Evolutionary conservation across 345 rosid species (phyloP), one percentile per base, ranked within the genome.

Genomic region (Excoecaria cochinchinensis): DNA sequence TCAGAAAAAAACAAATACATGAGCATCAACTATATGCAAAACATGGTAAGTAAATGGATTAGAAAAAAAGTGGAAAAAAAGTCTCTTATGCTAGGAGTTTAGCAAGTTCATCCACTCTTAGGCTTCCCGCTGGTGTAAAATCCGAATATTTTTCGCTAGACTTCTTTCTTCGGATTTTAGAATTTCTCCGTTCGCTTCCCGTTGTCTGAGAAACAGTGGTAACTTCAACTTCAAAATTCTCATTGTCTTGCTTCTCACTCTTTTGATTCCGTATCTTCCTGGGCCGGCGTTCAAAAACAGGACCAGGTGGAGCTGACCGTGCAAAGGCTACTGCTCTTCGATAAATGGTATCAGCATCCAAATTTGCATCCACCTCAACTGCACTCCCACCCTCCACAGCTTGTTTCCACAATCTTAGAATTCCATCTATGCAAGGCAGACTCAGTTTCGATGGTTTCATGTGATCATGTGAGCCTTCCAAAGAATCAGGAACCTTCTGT

Each of bases 81-180:
- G 31, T 31, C 31, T 22, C 68, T 80, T 73, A 94, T 3, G 96
- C 79, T 77, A 92, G 84, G 59, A 92, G 76, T 84, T 92, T 90
- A 68, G 97, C 98, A 68, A 92, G 95, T 84, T 94, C 98, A 82
- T 94, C 98, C 15, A 94, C 77, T 70, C 84, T 72, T 60, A 90
- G 78, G 80, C 89, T 90, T 80, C 98, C 99, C 31, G 76, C 80
- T 0, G 94, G 85, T 21, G 67, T 71, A 21, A 72, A 82, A 73
- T 79, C 84, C 69, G 74, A 72, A 70, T 46, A 77, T 53, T 15
- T 77, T 77, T 83, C 88, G 50, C 67, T 80, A 25, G 74, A 71
- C 61, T 72, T 56, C 40, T 39, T 40, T 80, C 77, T 79, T 55
- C 44, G 69, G 58, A 56, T 60, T 74, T 72, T 72, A 24, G 72